Percentiles rank a stretch among this genome's conserved stretches.
Conservation (phyloP, 352 stramenopile genomes). For the Phytophthora pinifolia region DNA sequence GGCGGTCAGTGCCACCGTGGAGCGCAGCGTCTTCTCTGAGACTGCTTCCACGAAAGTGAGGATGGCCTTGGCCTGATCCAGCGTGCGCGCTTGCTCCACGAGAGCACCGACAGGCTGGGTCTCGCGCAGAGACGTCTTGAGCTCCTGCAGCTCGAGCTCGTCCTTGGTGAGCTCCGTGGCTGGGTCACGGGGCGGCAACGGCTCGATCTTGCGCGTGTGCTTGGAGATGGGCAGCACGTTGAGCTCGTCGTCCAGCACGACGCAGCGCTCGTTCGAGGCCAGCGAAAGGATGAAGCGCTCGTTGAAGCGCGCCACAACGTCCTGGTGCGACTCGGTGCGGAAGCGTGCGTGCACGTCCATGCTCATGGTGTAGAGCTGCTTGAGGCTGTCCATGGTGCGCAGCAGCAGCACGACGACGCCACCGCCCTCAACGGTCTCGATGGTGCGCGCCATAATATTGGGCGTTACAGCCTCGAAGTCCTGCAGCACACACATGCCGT, state of each 20-base stretch:
- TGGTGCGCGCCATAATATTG: constrained; percentile 98
- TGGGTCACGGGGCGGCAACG: constrained; percentile 61
- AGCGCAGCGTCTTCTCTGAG: constrained; percentile 94
- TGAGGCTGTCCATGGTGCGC: constrained; percentile 97
- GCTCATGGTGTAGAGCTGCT: constrained; percentile 99
- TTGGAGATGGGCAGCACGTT: constrained; percentile 98
- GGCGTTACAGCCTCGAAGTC: constrained; percentile 99
- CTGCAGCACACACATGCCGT: constrained; percentile 98
- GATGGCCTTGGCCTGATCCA: constrained; percentile 96
- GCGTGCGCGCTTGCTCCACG: constrained; percentile 93
- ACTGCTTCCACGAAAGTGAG: constrained; percentile 98
- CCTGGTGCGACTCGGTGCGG: constrained; percentile 91
- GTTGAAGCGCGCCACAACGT: constrained; percentile 98
- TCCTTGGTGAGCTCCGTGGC: constrained; percentile 70
- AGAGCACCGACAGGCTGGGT: constrained; percentile 95
- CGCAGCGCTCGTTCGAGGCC: constrained; percentile 92
- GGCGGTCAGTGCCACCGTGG: constrained; percentile 96
- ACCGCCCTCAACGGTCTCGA: constrained; percentile 99
- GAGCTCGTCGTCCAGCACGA: constrained; percentile 99
- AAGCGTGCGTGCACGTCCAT: constrained; percentile 96
- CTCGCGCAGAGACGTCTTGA: constrained; percentile 95
- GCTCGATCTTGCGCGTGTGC: constrained; percentile 89
- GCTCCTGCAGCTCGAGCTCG: constrained; percentile 89
- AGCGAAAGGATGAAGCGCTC: constrained; percentile 99
- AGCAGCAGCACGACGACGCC: constrained; percentile 98